A percentile compares a stretch with the other conserved stretches of the same genome.
Evolutionary conservation across 2,329 filamentous ascomycete species (phyloP).

Genomic region (Coniochaeta sp.): DNA sequence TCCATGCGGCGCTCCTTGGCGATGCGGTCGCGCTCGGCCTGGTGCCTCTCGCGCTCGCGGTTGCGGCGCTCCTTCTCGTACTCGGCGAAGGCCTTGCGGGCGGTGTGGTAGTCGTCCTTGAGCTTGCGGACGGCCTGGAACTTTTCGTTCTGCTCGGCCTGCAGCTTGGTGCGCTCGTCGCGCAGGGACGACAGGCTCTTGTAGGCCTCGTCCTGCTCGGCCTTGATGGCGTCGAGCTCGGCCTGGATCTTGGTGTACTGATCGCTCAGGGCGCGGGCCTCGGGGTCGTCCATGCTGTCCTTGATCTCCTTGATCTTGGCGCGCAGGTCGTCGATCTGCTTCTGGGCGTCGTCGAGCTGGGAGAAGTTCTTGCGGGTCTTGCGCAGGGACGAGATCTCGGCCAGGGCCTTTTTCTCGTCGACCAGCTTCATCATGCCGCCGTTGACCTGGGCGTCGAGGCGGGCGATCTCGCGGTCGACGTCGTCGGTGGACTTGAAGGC

Average conservation of each 20-base stretch:
- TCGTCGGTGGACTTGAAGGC: constrained; percentile 84
- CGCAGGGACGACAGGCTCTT: constrained; percentile 79
- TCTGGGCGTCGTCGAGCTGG: constrained; percentile 76
- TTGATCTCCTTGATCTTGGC: constrained; percentile 82
- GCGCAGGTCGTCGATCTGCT: constrained; percentile 82
- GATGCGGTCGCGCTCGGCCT: constrained; percentile 70
- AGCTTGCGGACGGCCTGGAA: constrained; percentile 74
- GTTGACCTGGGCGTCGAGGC: constrained; percentile 79
- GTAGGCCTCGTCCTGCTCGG: constrained; percentile 83
- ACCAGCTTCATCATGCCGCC: constrained; percentile 89
- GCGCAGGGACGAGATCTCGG: constrained; percentile 73
- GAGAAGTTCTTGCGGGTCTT: constrained; percentile 90
- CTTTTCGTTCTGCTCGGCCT: constrained; percentile 81
- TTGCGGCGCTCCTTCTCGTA: constrained; percentile 80
- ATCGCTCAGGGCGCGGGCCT: constrained; percentile 80
- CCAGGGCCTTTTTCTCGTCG: constrained; percentile 90
- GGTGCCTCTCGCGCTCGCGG: constrained; percentile 67
- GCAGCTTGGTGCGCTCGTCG: constrained; percentile 78
- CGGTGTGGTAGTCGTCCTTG: constrained; percentile 82
- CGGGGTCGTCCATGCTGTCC: constrained; percentile 85
- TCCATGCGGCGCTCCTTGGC: constrained; percentile 68
- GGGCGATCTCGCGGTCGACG: constrained; percentile 73
- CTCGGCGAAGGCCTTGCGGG: constrained; percentile 73
- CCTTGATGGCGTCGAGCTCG: constrained; percentile 85
- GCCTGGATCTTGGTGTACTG: constrained; percentile 78